Conservation (phyloP, 371 early-diverging fungal genomes). For the Apophysomyces elegans region DNA sequence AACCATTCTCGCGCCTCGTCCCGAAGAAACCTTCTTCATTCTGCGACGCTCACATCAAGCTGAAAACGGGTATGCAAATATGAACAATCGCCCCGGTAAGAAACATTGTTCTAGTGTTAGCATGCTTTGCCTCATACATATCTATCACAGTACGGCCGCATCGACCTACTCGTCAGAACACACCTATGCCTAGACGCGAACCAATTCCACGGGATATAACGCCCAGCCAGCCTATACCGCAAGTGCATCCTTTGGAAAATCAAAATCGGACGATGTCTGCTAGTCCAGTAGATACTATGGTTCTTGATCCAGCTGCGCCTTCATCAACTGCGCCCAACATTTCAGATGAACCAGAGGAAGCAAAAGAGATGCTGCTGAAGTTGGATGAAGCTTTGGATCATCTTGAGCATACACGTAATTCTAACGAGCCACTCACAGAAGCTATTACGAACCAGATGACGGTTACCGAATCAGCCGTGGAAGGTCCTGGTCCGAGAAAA, state of each 20-base stretch:
- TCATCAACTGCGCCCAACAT: not conserved
- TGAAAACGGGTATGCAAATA: not conserved
- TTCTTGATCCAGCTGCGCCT: not conserved
- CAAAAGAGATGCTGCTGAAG: slow-evolving; percentile 26
- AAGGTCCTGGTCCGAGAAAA: not conserved
- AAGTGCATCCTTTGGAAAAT: slow-evolving; percentile 14
- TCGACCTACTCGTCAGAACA: slow-evolving; percentile 46
- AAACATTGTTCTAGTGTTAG: slow-evolving; percentile 16
- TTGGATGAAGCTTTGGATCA: slow-evolving; percentile 29
- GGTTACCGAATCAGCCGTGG: slow-evolving; percentile 6
- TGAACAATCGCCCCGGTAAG: slow-evolving; percentile 22
- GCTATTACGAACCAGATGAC: slow-evolving; percentile 23
- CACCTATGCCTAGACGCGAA: slow-evolving; percentile 42
- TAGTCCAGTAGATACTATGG: slow-evolving; percentile 1
- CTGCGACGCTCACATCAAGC: slow-evolving; percentile 26
- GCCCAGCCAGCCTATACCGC: slow-evolving; percentile 11
- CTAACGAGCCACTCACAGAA: slow-evolving; percentile 30
- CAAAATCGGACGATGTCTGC: not conserved
- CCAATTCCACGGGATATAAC: slow-evolving; percentile 17
- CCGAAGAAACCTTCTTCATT: slow-evolving; percentile 47
- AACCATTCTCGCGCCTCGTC: slow-evolving; percentile 39
- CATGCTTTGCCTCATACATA: not conserved
- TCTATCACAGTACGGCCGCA: slow-evolving; percentile 35
- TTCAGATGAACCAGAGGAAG: slow-evolving; percentile 26
- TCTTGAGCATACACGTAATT: slow-evolving; percentile 27